A percentile compares a stretch with the other conserved stretches of the same genome.
Conservation (phyloP, 768 basidiomycete species). For the Russula griseocarnosa region DNA sequence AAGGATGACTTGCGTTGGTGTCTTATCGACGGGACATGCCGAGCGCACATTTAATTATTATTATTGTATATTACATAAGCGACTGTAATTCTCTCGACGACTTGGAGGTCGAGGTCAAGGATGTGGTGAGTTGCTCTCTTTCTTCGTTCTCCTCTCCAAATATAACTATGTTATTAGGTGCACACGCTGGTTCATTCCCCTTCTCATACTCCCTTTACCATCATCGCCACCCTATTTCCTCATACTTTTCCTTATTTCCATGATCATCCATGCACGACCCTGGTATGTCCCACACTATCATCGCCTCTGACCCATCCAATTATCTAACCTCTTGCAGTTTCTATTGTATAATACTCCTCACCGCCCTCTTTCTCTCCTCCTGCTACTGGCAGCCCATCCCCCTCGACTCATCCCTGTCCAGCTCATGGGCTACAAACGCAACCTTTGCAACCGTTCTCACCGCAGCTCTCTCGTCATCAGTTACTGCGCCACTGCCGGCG, state of each 20-base stretch:
- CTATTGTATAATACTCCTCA: conserved; percentile 80
- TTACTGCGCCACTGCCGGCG: conserved; percentile 43
- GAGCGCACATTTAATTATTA: conserved; percentile 7
- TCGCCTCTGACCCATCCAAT: neutral
- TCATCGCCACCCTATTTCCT: conserved; percentile 79
- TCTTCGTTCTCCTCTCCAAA: neutral
- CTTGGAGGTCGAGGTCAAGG: conserved; percentile 1
- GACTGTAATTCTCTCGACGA: neutral
- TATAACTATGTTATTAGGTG: conserved; percentile 48
- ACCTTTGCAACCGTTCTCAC: conserved; percentile 68
- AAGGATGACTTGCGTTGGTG: neutral
- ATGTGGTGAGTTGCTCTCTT: conserved; percentile 53
- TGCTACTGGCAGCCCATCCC: conserved; percentile 88
- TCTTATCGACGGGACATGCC: conserved; percentile 15
- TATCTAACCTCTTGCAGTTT: conserved; percentile 46
- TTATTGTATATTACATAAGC: neutral
- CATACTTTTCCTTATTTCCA: conserved; percentile 67
- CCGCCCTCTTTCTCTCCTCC: conserved; percentile 79
- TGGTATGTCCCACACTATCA: conserved; percentile 51
- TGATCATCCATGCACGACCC: conserved; percentile 77
- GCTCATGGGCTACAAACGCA: conserved; percentile 68
- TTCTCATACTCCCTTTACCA: conserved; percentile 72
- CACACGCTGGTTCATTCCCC: conserved; percentile 79
- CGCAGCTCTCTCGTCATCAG: conserved; percentile 39
- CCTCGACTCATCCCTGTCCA: conserved; percentile 54